A percentile compares a stretch with the other conserved stretches of the same genome.
These are phyloP conservation scores for Neurospora hispaniola DNA, from an alignment of 495 filamentous ascomycete genomes.

Conservation along the genomic window DNA sequence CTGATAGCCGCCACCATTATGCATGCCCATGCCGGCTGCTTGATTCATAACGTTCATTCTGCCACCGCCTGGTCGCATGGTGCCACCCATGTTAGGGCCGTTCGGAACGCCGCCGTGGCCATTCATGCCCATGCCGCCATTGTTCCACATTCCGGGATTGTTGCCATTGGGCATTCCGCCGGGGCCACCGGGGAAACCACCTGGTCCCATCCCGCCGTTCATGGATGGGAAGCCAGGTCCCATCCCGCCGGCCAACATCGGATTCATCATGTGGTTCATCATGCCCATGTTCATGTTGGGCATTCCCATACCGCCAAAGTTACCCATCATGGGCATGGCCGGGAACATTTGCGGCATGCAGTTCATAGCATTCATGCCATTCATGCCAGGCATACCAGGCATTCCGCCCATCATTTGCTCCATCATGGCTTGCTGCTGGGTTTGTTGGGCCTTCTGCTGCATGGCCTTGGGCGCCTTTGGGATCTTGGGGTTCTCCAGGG, in stretches of 20 bases:
- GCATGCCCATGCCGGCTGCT: conserved; percentile 38
- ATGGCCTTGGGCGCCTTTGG: conserved; percentile 51
- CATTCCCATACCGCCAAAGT: conserved; percentile 14
- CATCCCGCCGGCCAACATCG: conserved; percentile 42
- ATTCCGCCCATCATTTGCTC: conserved; percentile 26
- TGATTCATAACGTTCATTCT: conserved; percentile 13
- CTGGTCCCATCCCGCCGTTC: conserved; percentile 36
- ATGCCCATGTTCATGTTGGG: conserved; percentile 25
- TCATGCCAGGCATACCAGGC: conserved; percentile 29
- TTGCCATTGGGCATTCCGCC: conserved; percentile 2
- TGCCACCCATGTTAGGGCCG: conserved; percentile 28
- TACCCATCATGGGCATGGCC: conserved; percentile 26
- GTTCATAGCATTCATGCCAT: conserved; percentile 26
- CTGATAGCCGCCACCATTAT: conserved; percentile 20
- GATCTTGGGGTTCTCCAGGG: conserved; percentile 52
- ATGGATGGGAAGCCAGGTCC: conserved; percentile 33
- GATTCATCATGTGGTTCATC: conserved; percentile 34
- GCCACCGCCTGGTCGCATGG: not conserved
- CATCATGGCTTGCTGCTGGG: conserved; percentile 24
- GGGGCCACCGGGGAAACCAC: conserved; percentile 30
- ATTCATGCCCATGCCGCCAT: conserved; percentile 36
- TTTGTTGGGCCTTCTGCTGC: conserved; percentile 35
- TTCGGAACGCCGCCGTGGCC: conserved; percentile 37
- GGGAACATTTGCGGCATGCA: conserved; percentile 18
- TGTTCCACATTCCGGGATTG: conserved; percentile 18